Evolutionary conservation across 2,329 filamentous ascomycete species (phyloP).

Genomic region (Parasarocladium wereldwijsianum): DNA sequence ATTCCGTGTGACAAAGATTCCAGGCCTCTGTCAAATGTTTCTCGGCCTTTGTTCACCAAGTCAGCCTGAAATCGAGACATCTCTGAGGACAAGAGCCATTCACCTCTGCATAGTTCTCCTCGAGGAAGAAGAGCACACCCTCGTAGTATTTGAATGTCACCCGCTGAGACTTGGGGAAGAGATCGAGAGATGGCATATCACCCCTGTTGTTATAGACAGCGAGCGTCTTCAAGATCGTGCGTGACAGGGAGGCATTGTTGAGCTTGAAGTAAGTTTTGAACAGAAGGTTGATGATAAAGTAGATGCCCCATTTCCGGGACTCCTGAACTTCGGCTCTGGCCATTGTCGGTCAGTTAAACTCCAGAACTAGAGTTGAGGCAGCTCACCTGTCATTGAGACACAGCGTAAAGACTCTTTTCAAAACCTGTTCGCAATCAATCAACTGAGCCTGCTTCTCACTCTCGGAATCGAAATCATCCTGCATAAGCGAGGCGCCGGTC

Average conservation of each 20-base stretch:
- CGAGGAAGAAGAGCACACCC: slow-evolving; percentile 83
- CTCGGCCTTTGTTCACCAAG: slow-evolving; percentile 44
- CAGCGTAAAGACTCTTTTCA: slow-evolving; percentile 84
- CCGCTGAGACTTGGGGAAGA: slow-evolving; percentile 78
- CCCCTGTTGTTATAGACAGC: slow-evolving; percentile 52
- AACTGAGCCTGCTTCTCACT: slow-evolving; percentile 68
- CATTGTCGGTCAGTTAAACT: neutral
- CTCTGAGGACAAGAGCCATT: slow-evolving; percentile 7
- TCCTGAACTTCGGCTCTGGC: slow-evolving; percentile 65
- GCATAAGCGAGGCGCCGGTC: slow-evolving; percentile 33
- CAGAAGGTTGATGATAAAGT: slow-evolving; percentile 83
- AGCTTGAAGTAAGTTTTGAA: slow-evolving; percentile 99
- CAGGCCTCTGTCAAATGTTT: slow-evolving; percentile 68
- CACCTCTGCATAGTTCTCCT: slow-evolving; percentile 80
- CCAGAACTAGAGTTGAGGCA: slow-evolving; percentile 3
- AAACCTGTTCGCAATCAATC: slow-evolving; percentile 76
- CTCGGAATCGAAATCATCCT: slow-evolving; percentile 72
- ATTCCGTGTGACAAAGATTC: slow-evolving; percentile 60
- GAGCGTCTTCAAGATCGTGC: slow-evolving; percentile 77
- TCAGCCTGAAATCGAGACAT: neutral
- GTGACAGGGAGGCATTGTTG: slow-evolving; percentile 76
- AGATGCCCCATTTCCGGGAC: slow-evolving; percentile 95
- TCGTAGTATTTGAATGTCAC: slow-evolving; percentile 96
- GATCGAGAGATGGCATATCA: slow-evolving; percentile 67
- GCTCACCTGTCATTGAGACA: slow-evolving; percentile 78